Evolutionary conservation across 1,139 yeast genomes (phyloP).

Genomic region (Candida labiduridarum): DNA sequence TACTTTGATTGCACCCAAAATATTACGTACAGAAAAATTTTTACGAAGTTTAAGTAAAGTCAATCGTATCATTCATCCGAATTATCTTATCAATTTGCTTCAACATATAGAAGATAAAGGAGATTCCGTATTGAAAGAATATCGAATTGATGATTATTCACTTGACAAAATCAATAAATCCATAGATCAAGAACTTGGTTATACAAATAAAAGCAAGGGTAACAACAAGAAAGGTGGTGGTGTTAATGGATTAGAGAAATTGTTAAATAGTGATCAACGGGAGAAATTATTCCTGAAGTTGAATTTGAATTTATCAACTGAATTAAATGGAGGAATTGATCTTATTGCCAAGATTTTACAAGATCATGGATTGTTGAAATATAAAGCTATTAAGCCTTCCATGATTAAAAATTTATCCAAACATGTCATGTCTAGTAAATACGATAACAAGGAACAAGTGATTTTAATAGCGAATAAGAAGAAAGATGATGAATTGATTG

Average conservation of each 20-base stretch:
- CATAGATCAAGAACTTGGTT: constrained; percentile 38
- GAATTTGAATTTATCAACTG: constrained; percentile 58
- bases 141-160: constrained; percentile 33
- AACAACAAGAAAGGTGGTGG: not conserved
- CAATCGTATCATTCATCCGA: constrained; percentile 47
- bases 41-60: constrained; percentile 47
- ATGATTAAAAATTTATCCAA: constrained; percentile 10
- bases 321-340: constrained; percentile 68
- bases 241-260: constrained; percentile 21
- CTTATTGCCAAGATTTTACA: constrained; percentile 62
- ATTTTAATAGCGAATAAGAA: constrained; percentile 41
- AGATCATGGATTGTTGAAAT: constrained; percentile 60
- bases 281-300: constrained; percentile 48
- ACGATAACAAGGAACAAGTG: constrained; percentile 19
- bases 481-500: constrained; percentile 48
- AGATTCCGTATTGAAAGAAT: constrained; percentile 18
- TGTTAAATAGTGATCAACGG: constrained; percentile 27
- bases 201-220: constrained; percentile 13
- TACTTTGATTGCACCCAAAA: constrained; percentile 73
- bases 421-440: constrained; percentile 12
- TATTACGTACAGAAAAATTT: constrained; percentile 84
- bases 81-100: constrained; percentile 46
- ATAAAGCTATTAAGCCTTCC: constrained; percentile 32
- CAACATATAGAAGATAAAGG: constrained; percentile 15
- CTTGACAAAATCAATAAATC: constrained; percentile 37